Base-by-base conservation (phyloP, 345 rosid genomes). In the Ceriops tagal region DNA sequence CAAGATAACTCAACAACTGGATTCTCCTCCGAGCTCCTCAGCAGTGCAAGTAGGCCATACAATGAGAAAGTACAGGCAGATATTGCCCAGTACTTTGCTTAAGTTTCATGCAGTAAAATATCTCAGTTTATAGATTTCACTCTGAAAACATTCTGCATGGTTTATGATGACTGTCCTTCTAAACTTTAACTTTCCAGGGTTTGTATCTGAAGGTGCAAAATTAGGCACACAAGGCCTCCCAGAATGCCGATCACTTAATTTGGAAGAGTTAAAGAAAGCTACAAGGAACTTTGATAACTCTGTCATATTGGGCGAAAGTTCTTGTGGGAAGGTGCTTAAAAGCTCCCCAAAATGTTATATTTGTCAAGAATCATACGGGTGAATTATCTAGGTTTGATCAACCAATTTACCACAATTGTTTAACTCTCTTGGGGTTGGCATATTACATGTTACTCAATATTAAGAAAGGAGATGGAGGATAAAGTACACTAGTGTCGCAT, bases 11-110 rank as follows among this genome's bases (percentile, higher is more conserved):
- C 87, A 35, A 79, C 79, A 19, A 21, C 78, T 37, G 81, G 82
- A 43, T 85, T 88, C 70, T 70, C 89, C 61, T 70, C 91, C 58
- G 92, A 77, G 69, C 62, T 85, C 51, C 82, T 86, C 71, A 67
- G 82, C 61, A 88, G 66, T 72, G 80, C 88, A 78, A 86, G 96
- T 90, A 83, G 49, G 92, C 61, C 37, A 68, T 53, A 63, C 34
- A 27, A 18, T 53, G 24, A 62, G 13, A 22, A 53, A 51, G 21
- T 35, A 0, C 8, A 31, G 58, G 56, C 57, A 53, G 20, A 64
- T 26, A 77, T 61, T 32, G 56, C 43, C 26, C 58, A 39, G 39
- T 43, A 13, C 28, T 28, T 39, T 13, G 58, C 27, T 52, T 22
- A 20, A 8, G 37, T 53, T 53, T 28, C n/a, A 63, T 49, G 59